Percentiles rank a stretch among this genome's conserved stretches.
These are phyloP conservation scores for Colletotrichum sojae DNA, from an alignment of 2,329 filamentous ascomycete species.

Conservation along the genomic window DNA sequence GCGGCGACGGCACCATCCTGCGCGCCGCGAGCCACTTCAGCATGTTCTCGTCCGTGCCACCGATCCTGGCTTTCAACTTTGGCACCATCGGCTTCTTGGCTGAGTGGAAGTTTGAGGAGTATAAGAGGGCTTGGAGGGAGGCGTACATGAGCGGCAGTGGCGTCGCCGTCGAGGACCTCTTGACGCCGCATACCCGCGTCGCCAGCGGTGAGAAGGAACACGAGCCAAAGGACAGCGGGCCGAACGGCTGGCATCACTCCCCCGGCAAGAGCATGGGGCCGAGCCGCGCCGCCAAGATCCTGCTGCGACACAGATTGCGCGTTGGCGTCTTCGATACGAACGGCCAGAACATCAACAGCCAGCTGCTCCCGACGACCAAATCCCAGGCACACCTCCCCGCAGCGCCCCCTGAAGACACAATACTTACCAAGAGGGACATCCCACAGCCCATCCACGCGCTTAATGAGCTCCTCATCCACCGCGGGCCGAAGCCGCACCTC, in stretches of 20 bases:
- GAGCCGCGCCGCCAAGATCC: constrained; percentile 81
- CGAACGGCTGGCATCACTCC: constrained; percentile 76
- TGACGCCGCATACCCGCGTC: constrained; percentile 56
- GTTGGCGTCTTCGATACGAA: constrained; percentile 85
- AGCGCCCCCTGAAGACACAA: constrained; percentile 42
- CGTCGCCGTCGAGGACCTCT: constrained; percentile 62
- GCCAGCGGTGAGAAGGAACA: constrained; percentile 47
- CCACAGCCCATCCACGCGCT: constrained; percentile 76
- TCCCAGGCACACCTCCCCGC: constrained; percentile 52
- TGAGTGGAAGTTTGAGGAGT: constrained; percentile 95
- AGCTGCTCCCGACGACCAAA: constrained; percentile 60
- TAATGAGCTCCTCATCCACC: constrained; percentile 95
- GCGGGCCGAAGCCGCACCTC: constrained; percentile 90
- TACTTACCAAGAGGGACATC: constrained; percentile 29
- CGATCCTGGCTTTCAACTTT: constrained; percentile 96
- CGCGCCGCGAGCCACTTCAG: constrained; percentile 84
- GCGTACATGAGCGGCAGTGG: constrained; percentile 85
- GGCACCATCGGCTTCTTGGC: constrained; percentile 94
- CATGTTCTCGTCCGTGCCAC: constrained; percentile 84
- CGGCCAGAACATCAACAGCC: constrained; percentile 71
- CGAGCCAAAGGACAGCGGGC: constrained; percentile 38
- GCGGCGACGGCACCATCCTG: constrained; percentile 92
- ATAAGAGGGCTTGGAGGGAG: constrained; percentile 92
- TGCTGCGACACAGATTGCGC: constrained; percentile 88
- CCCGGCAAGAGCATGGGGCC: constrained; percentile 86